Base-by-base conservation (phyloP, 208 protist species). In the Wallacemonas sp. region DNA sequence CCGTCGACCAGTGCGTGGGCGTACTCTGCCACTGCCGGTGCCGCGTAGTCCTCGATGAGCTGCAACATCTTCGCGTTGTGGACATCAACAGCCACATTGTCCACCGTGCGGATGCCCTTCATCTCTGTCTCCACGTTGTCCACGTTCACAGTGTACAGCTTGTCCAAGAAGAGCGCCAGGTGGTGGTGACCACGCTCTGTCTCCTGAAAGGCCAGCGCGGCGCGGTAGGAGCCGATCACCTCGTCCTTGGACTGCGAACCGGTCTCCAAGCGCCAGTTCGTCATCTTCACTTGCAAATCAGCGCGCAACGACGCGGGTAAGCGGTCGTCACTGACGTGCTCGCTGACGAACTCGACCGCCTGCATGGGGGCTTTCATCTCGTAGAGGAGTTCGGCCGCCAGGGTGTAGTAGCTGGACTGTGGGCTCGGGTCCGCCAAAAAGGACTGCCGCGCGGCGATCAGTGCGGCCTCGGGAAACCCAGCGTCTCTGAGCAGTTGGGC, bases 101-200 rank as follows among this genome's bases (percentile, higher is more conserved):
- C 38, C 1, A 17, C 19, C 3, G 42, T 22, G 22, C 26, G 41
- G 21, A 62, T 50, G 29, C 39, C 66, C 41, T 48, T 46, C 34
- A 50, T 36, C 48, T 59, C 26, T 13, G 38, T 21, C 26, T 62
- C 42, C 10, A 54, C 34, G n/a, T 41, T 54, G 27, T 62, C 37
- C 13, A 17, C 5, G 33, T 55, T 24, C 24, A 67, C 21, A 4
- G 10, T 63, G 52, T 92, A 84, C 15, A 97, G 63, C 17, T 82
- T 76, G 24, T 99, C 97, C 64, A 94, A 95, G 75, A 98, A 99
- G 53, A 92, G 72, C 5, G 87, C 98, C 29, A 98, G 78, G 38
- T 85, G 76, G 68, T 97, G 97, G 68, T 95, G 88, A 0, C 78
- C 93, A 44, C 91, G 83, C 67, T 98, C 97, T 50, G 85, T 98